These are phyloP conservation scores for Vitis riparia DNA, from an alignment of 164 flowering plant species.

Conservation along the genomic window DNA sequence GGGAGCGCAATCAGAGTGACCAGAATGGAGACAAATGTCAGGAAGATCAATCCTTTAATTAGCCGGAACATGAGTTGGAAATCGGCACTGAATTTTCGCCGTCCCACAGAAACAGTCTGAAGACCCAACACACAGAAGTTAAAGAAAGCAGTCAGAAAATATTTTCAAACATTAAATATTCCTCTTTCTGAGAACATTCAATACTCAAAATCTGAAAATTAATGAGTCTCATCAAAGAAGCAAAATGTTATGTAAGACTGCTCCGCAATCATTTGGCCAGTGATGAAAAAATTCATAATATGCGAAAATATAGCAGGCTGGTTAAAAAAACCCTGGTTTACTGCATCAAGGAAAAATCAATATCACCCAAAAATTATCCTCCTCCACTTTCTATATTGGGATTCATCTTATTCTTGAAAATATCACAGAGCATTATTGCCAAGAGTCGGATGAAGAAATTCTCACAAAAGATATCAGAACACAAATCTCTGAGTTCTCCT, in stretches of 20 bases:
- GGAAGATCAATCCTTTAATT: slow-evolving; percentile 81
- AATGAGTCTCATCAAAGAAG: background rate
- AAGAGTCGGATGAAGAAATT: no score
- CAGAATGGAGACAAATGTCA: slow-evolving; percentile 64
- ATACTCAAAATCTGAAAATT: background rate
- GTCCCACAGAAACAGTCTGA: slow-evolving; percentile 82
- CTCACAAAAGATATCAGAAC: no score
- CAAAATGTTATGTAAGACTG: background rate
- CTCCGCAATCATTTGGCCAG: background rate
- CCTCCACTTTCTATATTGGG: no score
- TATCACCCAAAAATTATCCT: no score
- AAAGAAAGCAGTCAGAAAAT: no score
- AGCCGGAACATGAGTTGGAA: slow-evolving; percentile 80
- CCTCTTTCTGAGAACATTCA: no score
- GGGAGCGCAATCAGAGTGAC: slow-evolving; percentile 61
- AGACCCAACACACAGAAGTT: background rate
- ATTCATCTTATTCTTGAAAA: no score
- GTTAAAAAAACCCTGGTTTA: no score
- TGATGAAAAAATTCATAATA: background rate
- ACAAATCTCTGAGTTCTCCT: no score
- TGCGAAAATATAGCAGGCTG: background rate
- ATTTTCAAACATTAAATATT: no score
- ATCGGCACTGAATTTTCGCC: slow-evolving; percentile 75
- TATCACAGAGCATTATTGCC: no score
- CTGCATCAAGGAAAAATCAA: no score